Evolutionary conservation across 2,329 filamentous ascomycete genomes (phyloP), one percentile per base, ranked within the genome.

Genomic region (Fusarium pseudograminearum): DNA sequence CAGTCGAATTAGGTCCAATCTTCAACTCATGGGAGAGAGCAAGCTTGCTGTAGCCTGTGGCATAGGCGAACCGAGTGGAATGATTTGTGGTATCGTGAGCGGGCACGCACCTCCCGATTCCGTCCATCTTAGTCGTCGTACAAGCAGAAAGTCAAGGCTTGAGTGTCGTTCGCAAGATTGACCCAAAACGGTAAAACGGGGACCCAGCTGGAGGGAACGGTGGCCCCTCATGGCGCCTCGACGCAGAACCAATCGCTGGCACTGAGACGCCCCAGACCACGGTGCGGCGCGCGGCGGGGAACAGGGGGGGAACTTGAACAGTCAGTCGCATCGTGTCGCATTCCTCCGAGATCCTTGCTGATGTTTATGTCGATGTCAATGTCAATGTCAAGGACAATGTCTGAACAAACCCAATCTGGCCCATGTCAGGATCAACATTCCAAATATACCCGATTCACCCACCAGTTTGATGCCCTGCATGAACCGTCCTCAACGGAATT

Each of bases 81-180:
- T 63, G 50, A 44, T n/a, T 40, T 57, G 60, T 42, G 58, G 18
- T 51, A n/a, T 51, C 48, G 61, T 63, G 61, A 57, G 66, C 44
- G 52, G 61, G 38, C 61, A 36, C 26, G 38, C 61, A 33, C 34
- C 51, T 55, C 61, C 38, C 54, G 40, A 53, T 65, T 48, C 34
- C 34, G 42, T 51, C 24, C 18, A 38, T 51, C 10, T 24, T 34
- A 36, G 33, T 46, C 18, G 55, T 55, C 41, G 42, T 54, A 47
- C 51, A 44, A 50, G 33, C 28, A 44, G 16, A 34, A 45, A 51
- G 61, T 45, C 51, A 45, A 58, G 54, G 61, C 61, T 48, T 67
- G 48, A 59, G 66, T 67, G 42, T 71, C 76, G 24, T 69, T 78
- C 76, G 76, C 76, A 78, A 78, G 74, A 73, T 68, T 78, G 65